A percentile compares a stretch with the other conserved stretches of the same genome.
phyloP scores from a whole-genome alignment of 306 rosid species.

The Astragalus membranaceus region DNA sequence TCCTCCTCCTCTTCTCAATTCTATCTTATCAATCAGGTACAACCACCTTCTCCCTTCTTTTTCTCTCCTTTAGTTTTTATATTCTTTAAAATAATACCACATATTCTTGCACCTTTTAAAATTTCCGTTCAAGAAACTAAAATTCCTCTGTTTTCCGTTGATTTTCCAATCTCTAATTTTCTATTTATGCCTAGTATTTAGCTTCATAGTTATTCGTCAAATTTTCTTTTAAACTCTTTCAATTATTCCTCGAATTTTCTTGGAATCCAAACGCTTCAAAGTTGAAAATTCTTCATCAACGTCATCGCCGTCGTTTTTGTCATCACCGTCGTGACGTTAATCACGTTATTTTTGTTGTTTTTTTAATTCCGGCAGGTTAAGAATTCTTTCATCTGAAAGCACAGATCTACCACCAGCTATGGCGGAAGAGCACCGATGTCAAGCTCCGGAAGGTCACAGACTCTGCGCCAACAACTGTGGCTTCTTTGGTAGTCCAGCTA shows the following conservation, averaged over 20 bases:
- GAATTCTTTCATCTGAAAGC: not conserved
- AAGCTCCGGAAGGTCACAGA: slow-evolving; percentile 78
- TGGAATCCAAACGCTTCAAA: slow-evolving; percentile 1
- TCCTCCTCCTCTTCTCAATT: not conserved
- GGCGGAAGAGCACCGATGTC: slow-evolving; percentile 94
- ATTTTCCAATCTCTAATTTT: slow-evolving; percentile 7
- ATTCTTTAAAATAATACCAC: too few relatives aligned
- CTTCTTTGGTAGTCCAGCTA: slow-evolving; percentile 82
- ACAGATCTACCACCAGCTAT: slow-evolving; percentile 23
- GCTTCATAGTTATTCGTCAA: not conserved
- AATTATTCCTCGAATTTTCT: not conserved
- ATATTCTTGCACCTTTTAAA: too few relatives aligned
- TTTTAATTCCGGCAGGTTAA: slow-evolving; percentile 6
- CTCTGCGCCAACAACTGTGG: slow-evolving; percentile 93
- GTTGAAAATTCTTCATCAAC: not conserved
- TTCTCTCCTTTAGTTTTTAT: not conserved
- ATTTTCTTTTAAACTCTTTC: not conserved
- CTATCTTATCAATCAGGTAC: slow-evolving; percentile 36
- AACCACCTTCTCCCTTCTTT: not conserved
- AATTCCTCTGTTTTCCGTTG: not conserved
- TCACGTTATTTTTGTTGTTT: not conserved
- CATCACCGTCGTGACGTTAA: not conserved
- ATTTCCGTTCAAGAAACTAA: not conserved
- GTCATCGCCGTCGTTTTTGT: not conserved
- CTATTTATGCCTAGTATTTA: not conserved